Percentiles rank a stretch among this genome's conserved stretches.
phyloP scores from a whole-genome alignment of 2,329 filamentous ascomycete genomes.

The Verticillium zaregamsianum region DNA sequence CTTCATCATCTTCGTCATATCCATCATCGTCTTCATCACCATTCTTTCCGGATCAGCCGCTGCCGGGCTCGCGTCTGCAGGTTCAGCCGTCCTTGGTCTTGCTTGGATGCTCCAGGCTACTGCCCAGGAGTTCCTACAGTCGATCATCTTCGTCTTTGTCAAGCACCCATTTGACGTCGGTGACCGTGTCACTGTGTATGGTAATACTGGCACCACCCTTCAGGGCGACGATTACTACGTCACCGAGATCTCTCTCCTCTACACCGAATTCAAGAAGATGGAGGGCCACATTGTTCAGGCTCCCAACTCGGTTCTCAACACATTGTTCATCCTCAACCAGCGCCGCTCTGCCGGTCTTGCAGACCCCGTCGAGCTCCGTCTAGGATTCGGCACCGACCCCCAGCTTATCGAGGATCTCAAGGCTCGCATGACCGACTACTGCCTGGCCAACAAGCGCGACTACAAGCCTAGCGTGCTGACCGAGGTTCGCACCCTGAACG shows the following conservation, averaged over 20 bases:
- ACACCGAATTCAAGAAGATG: conserved; percentile 99
- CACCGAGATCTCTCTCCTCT: conserved; percentile 86
- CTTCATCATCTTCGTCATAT: conserved; percentile 78
- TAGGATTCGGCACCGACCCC: conserved; percentile 84
- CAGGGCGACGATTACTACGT: conserved; percentile 93
- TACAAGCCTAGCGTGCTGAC: conserved; percentile 84
- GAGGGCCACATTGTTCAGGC: conserved; percentile 94
- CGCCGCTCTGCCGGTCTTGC: conserved; percentile 83
- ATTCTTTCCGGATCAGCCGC: conserved; percentile 89
- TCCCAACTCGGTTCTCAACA: conserved; percentile 90
- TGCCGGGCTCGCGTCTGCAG: conserved; percentile 82
- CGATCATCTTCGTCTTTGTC: conserved; percentile 91
- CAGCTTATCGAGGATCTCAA: conserved; percentile 82
- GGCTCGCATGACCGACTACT: conserved; percentile 76
- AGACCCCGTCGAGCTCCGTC: conserved; percentile 76
- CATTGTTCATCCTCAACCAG: conserved; percentile 91
- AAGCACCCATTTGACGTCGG: conserved; percentile 98
- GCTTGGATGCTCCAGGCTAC: conserved; percentile 92
- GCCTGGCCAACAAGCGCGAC: conserved; percentile 80
- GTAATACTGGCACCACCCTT: conserved; percentile 74
- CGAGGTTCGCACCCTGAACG: conserved; percentile 72
- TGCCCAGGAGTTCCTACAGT: conserved; percentile 91
- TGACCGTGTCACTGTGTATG: conserved; percentile 87
- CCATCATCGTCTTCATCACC: conserved; percentile 81
- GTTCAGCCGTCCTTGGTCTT: conserved; percentile 80